Evolutionary conservation across 164 flowering plant species (phyloP).

Genomic region (Magnolia sinica): DNA sequence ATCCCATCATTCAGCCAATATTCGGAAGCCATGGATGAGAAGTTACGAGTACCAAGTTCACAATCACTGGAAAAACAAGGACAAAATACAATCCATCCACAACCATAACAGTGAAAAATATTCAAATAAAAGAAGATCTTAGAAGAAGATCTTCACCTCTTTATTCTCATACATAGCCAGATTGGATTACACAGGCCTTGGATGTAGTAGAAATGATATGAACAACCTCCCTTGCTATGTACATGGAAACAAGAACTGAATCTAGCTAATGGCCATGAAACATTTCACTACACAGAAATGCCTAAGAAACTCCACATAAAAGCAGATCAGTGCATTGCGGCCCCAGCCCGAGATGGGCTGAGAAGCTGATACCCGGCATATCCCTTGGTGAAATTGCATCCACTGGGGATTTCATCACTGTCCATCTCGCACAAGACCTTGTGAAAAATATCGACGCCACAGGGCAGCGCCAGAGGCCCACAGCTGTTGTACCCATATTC

Average conservation of each 20-base stretch:
- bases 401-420: slow-evolving; percentile 18
- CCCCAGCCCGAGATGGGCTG: slow-evolving; percentile 28
- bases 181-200: neutral
- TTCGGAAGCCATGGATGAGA: neutral
- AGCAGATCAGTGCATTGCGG: slow-evolving; percentile 15
- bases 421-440: slow-evolving; percentile 50
- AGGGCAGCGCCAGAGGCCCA: slow-evolving; percentile 58
- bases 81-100: neutral
- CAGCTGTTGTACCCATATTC: slow-evolving; percentile 47
- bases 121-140: neutral
- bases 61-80: neutral
- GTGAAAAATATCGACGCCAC: slow-evolving; percentile 44
- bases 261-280: neutral
- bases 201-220: neutral
- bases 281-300: neutral
- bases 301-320: neutral
- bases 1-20: neutral
- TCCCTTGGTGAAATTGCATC: slow-evolving; percentile 23
- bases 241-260: neutral
- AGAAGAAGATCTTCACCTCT: neutral
- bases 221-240: neutral
- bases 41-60: neutral
- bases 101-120: neutral
- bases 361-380: slow-evolving; percentile 30
- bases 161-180: neutral